Evolutionary conservation across 23 red algal species (phyloP), one percentile per base, ranked within the genome.

Genomic region (Agarophyton chilense): DNA sequence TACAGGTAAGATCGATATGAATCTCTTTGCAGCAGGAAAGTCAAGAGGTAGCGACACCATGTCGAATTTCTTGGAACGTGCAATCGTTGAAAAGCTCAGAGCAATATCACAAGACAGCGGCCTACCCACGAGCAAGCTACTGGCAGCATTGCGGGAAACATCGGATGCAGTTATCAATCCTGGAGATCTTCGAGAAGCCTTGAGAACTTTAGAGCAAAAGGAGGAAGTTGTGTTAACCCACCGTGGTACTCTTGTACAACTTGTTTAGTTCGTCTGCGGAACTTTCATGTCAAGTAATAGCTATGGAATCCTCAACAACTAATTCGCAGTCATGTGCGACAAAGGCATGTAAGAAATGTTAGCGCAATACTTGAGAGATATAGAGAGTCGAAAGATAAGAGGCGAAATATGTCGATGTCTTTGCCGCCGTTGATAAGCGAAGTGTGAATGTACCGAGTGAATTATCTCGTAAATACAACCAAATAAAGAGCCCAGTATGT

Each of bases 1-100:
- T 14, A 99, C 97, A 8, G 97, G 97, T 0, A 83, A 65, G 46
- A 96, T 99, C 41, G 97, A 99, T 62, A 95, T 99, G 91, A 94
- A 98, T 70, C 66, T 98, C 64, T 83, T 98, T 42, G 83, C 81
- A 21, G 83, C 84, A 47, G 95, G 95, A 24, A 89, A 81, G 44
- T 73, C 57, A 7, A 63, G 77, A n/a, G 92, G 82, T 50, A 60
- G 39, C 21, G 83, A 79, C 7, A 77, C 49, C 21, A 82, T 67
- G 56, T 41, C 68, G 1, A 54, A 79, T 21, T 33, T 50, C 24
- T 54, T 94, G 35, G 81, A 55, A 34, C 35, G 68, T 4, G 80
- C 81, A 26, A 55, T 94, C 17, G 42, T 67, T 8, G 81, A 79
- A 2, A 84, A 86, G 25, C 57, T 94, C 14, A 56, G 46, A 1